Conservation (phyloP, 768 basidiomycete species). For the Flagelloscypha sp. region DNA sequence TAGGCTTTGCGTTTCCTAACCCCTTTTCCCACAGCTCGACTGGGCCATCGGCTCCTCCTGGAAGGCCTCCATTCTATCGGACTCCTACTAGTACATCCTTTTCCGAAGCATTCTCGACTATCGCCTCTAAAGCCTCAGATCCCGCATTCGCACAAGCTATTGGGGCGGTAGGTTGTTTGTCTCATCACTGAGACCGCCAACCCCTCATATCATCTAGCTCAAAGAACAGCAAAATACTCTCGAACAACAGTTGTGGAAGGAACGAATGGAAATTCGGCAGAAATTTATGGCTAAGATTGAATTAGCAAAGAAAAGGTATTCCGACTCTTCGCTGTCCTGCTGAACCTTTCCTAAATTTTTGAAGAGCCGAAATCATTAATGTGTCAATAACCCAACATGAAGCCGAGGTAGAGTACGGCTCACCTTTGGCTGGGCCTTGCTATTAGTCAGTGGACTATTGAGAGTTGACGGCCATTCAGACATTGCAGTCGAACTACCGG, state of each 20-base stretch:
- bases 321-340: constrained; percentile 4
- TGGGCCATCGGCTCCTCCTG: no score
- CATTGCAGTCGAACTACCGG: constrained; percentile 54
- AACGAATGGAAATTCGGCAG: constrained; percentile 50
- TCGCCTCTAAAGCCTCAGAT: no score
- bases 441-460: background rate
- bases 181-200: constrained; percentile 2
- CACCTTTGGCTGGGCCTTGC: constrained; percentile 2
- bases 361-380: constrained; percentile 62
- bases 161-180: no score
- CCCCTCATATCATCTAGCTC: constrained; percentile 34
- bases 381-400: constrained; percentile 61
- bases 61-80: no score
- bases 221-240: constrained; percentile 63
- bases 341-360: constrained; percentile 4
- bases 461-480: constrained; percentile 30
- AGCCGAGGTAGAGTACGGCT: constrained; percentile 55
- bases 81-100: no score
- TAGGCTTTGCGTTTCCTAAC: no score
- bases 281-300: constrained; percentile 69
- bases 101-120: no score
- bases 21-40: no score
- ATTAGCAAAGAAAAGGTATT: constrained; percentile 58
- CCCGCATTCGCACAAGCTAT: no score
- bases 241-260: constrained; percentile 62